A percentile compares a stretch with the other conserved stretches of the same genome.
Conservation (phyloP, 192 early-diverging fungal genomes). For the Coemansia erecta region DNA sequence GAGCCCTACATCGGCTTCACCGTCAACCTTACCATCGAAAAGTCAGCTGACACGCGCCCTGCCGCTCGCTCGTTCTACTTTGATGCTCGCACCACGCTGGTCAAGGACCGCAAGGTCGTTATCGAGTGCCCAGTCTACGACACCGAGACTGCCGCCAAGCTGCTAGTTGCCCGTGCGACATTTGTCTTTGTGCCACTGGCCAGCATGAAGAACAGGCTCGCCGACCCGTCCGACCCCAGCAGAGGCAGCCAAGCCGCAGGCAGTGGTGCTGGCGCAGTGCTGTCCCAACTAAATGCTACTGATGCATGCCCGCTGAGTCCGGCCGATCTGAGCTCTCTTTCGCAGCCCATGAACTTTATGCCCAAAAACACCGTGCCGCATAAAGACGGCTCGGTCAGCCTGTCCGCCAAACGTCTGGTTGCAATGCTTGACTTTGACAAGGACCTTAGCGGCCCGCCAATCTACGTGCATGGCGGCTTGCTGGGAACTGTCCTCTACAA, state of each 20-base stretch:
- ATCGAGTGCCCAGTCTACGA: constrained; percentile 29
- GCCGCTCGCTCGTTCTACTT: constrained; percentile 21
- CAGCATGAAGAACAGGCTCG: background rate
- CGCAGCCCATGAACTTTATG: constrained; percentile 28
- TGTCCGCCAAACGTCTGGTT: background rate
- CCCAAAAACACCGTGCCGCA: constrained; percentile 7
- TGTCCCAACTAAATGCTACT: constrained; percentile 1
- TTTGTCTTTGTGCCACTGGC: constrained; percentile 20
- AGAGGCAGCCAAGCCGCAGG: background rate
- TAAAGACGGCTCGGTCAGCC: constrained; percentile 9
- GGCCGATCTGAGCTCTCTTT: constrained; percentile 10
- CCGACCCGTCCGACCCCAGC: background rate
- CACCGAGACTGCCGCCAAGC: constrained; percentile 6
- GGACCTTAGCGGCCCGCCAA: constrained; percentile 17
- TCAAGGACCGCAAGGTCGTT: constrained; percentile 11
- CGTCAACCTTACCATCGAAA: constrained; percentile 25
- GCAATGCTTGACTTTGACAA: constrained; percentile 16
- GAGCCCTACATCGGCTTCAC: constrained; percentile 21
- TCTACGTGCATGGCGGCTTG: constrained; percentile 36
- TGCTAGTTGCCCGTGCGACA: constrained; percentile 11
- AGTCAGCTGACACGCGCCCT: background rate
- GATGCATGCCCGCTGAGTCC: background rate
- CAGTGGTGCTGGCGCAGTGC: background rate
- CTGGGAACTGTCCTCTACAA: constrained; percentile 32
- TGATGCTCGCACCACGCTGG: background rate